Percentiles rank a stretch among this genome's conserved stretches.
phyloP scores from a whole-genome alignment of 2,329 filamentous ascomycete species.

The Venturia asperata region DNA sequence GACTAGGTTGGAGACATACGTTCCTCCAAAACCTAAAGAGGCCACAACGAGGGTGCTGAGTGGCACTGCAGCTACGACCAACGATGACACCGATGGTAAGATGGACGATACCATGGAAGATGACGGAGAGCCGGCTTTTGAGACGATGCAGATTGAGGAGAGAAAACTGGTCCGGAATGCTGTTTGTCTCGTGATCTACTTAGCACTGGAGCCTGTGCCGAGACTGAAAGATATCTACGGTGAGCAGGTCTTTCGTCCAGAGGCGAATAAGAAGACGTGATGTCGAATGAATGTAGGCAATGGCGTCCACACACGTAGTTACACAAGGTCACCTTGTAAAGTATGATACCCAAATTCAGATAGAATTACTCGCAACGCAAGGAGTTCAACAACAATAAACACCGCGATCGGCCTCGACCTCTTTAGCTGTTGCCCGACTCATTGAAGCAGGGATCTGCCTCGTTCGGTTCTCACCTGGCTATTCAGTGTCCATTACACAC shows the following conservation, averaged over 20 bases:
- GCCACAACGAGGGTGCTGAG: neutral
- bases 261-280: neutral
- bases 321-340: neutral
- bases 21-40: neutral
- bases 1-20: slow-evolving; percentile 18
- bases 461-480: neutral
- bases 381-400: neutral
- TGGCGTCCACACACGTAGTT: neutral
- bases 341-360: slow-evolving; percentile 8
- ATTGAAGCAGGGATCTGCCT: neutral
- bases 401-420: too few species aligned
- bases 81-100: neutral
- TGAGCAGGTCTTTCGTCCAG: slow-evolving; percentile 7
- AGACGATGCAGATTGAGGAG: slow-evolving; percentile 14
- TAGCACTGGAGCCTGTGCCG: slow-evolving; percentile 16
- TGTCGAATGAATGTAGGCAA: neutral
- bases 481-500: too few species aligned
- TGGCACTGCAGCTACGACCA: neutral
- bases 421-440: too few species aligned
- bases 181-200: slow-evolving; percentile 20
- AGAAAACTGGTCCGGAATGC: slow-evolving; percentile 18
- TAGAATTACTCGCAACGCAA: neutral
- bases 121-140: slow-evolving; percentile 19
- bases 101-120: slow-evolving; percentile 16
- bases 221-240: slow-evolving; percentile 17